Conservation (phyloP, 352 stramenopile genomes). For the Pythium insidiosum region DNA sequence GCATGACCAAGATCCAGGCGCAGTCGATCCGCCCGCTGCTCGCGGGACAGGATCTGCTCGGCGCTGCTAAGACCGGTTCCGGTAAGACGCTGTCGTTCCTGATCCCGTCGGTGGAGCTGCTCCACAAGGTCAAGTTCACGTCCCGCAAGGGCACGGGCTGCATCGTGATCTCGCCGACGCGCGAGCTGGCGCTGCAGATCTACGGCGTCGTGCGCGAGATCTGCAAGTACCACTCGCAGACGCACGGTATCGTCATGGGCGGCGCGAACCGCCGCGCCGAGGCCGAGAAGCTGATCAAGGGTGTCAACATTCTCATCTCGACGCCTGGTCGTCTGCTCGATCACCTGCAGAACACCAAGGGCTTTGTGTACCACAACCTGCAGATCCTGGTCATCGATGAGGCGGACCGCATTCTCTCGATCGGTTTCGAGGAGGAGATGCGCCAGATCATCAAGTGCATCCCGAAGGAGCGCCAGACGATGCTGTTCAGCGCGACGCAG, state of each 20-base stretch:
- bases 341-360: slow-evolving; percentile 97
- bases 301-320: slow-evolving; percentile 97
- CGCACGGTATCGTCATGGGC: slow-evolving; percentile 97
- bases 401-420: slow-evolving; percentile 97
- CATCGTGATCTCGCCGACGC: slow-evolving; percentile 97
- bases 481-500: slow-evolving; percentile 98
- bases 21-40: slow-evolving; percentile 95
- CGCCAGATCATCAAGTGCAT: slow-evolving; percentile 97
- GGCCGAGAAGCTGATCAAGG: slow-evolving; percentile 90
- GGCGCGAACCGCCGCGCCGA: slow-evolving; percentile 96
- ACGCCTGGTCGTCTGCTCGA: slow-evolving; percentile 97
- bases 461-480: slow-evolving; percentile 97
- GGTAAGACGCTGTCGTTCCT: slow-evolving; percentile 99
- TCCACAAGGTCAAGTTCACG: slow-evolving; percentile 96
- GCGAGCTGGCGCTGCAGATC: slow-evolving; percentile 98
- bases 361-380: slow-evolving; percentile 95
- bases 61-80: slow-evolving; percentile 95
- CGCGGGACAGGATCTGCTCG: slow-evolving; percentile 94
- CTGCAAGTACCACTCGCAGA: slow-evolving; percentile 93
- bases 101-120: slow-evolving; percentile 95
- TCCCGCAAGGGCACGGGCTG: slow-evolving; percentile 94
- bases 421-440: slow-evolving; percentile 99
- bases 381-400: slow-evolving; percentile 98
- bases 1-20: slow-evolving; percentile 97
- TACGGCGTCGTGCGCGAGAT: slow-evolving; percentile 97